Conservation (phyloP, 2,329 filamentous ascomycete species). For the Fusarium albosuccineum region DNA sequence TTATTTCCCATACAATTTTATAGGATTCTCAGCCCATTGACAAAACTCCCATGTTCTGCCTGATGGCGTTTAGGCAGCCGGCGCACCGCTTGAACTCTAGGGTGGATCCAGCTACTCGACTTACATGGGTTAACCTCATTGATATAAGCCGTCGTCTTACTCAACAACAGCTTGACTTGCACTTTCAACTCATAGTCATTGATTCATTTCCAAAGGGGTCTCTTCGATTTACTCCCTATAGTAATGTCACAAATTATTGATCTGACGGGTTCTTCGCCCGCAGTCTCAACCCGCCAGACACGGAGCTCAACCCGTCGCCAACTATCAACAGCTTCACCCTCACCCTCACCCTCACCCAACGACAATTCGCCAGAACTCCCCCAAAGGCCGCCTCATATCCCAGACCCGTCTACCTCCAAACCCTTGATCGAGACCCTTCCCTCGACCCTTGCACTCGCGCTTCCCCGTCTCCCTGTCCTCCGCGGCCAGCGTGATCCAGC, state of each 20-base stretch:
- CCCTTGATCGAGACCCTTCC: conserved; percentile 8
- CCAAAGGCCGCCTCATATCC: not conserved
- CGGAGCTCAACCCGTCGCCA: conserved; percentile 27
- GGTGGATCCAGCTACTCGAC: conserved; percentile 2
- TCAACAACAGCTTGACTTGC: not conserved
- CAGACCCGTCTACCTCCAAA: not conserved
- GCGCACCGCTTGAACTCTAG: not conserved
- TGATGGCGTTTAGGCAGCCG: conserved; percentile 31
- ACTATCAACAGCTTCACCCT: conserved; percentile 5
- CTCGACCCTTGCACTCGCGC: not conserved
- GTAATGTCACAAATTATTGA: conserved; percentile 19
- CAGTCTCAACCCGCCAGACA: conserved; percentile 16
- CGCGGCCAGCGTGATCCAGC: conserved; percentile 15
- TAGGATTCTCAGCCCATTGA: no score
- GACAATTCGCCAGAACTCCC: not conserved
- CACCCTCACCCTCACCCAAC: conserved; percentile 1
- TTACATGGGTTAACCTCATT: conserved; percentile 8
- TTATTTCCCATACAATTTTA: no score
- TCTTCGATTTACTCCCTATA: not conserved
- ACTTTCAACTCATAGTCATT: not conserved
- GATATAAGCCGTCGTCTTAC: conserved; percentile 11
- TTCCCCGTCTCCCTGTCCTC: not conserved
- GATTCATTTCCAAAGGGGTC: not conserved
- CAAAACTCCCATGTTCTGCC: conserved; percentile 15
- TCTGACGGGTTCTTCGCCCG: conserved; percentile 1